A percentile compares a stretch with the other conserved stretches of the same genome.
These are phyloP conservation scores for Exophiala sp. DNA, from an alignment of 2,329 filamentous ascomycete species.

Conservation along the genomic window DNA sequence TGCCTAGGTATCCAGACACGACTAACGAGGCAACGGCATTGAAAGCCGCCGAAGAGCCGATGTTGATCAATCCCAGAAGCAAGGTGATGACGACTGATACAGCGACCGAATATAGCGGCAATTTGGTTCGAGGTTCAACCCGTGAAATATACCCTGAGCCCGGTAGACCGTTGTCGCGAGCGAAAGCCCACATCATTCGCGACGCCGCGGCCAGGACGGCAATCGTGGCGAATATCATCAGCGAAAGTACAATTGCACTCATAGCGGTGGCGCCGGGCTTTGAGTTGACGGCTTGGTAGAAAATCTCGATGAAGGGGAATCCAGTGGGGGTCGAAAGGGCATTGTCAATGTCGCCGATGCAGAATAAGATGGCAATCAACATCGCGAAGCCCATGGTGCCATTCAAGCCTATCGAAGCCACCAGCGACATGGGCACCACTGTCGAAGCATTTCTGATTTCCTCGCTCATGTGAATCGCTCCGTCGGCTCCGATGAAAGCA, in stretches of 20 bases:
- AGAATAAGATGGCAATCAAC: conserved; percentile 38
- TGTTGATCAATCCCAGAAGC: conserved; percentile 28
- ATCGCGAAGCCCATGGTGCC: conserved; percentile 36
- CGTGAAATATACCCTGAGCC: conserved; percentile 31
- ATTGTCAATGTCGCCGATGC: conserved; percentile 33
- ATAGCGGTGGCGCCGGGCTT: conserved; percentile 44
- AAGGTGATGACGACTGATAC: conserved; percentile 21
- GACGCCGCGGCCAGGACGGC: conserved; percentile 34
- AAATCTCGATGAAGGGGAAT: conserved; percentile 43
- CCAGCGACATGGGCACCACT: conserved; percentile 36
- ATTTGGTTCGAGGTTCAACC: conserved; percentile 48
- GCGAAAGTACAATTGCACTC: conserved; percentile 30
- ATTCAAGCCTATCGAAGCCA: conserved; percentile 36
- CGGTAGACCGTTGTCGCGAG: conserved; percentile 41
- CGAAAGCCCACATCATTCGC: conserved; percentile 41
- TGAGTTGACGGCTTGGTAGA: conserved; percentile 43
- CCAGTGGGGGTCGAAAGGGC: conserved; percentile 31
- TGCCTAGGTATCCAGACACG: conserved; percentile 46
- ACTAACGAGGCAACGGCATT: conserved; percentile 51
- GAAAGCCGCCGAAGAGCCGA: conserved; percentile 41
- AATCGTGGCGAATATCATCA: conserved; percentile 32
- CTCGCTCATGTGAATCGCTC: conserved; percentile 39
- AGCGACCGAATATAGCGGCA: conserved; percentile 31
- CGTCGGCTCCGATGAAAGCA: conserved; percentile 36
- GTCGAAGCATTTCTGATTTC: conserved; percentile 37